Evolutionary conservation across 768 basidiomycete genomes (phyloP), one percentile per base, ranked within the genome.

Genomic region (Leccinum subtestaceum): DNA sequence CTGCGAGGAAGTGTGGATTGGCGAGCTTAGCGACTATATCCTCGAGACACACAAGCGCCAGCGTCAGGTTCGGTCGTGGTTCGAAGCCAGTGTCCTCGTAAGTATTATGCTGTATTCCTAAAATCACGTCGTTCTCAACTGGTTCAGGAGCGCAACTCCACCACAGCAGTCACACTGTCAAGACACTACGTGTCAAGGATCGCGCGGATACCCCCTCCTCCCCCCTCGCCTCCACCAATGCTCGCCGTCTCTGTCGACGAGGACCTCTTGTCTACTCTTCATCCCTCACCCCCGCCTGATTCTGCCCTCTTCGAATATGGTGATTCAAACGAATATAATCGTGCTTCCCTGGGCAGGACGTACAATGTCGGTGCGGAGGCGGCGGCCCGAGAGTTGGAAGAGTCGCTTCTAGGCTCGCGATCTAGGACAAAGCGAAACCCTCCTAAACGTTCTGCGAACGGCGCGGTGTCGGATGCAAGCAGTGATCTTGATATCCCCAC

Each of bases 1-100:
- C 59, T 91, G 86, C 62, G 81, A 82, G 63, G 91, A 92, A 59
- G 68, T 93, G 15, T 93, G 92, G 92, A 74, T 77, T 47, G 79
- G 76, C 25, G 90, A 89, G 67, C 78, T 93, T 15, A 77, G 80
- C 54, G 83, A 84, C 57, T 93, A 93, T 65, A 78, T 84, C 54
- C 68, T 86, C 31, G 86, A 90, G 66, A 89, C 88, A 6, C 84
- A 87, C 67, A 85, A 85, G 68, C 84, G 90, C 52, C 84, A 85
- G 71, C 84, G 81, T 53, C 86, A 89, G 62, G 82, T 93, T 5
- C 86, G 86, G 59, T 81, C 84, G 51, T 89, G 84, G 78, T 93
- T 91, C 64, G 85, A 89, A 67, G 79, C 80, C 27, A 86, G 81
- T 68, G 75, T 85, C 57, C 74, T 84, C 66, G 90, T 91, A 67